These are phyloP conservation scores for Saccharomycopsis microspora DNA, from an alignment of 805 yeast genomes.

Conservation along the genomic window DNA sequence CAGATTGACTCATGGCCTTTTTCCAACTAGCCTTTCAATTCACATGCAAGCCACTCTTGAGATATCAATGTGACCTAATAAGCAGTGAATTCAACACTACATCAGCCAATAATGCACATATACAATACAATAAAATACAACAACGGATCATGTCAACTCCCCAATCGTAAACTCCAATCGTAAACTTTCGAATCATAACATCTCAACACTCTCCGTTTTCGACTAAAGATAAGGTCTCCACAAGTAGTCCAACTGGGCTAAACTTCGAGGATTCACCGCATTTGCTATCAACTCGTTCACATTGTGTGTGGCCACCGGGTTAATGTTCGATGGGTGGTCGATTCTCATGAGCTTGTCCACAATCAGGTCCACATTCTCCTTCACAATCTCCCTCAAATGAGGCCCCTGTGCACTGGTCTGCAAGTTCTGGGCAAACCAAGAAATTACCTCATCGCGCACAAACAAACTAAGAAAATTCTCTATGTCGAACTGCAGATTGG, in stretches of 20 bases:
- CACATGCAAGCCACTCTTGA: no score
- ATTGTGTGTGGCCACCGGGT: slow-evolving; percentile 71
- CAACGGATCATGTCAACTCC: no score
- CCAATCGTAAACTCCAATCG: no score
- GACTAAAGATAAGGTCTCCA: slow-evolving; percentile 87
- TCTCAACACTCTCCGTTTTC: no score
- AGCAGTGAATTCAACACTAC: no score
- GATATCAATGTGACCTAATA: no score
- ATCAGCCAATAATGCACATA: no score
- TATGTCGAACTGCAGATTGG: slow-evolving; percentile 86
- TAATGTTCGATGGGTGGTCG: slow-evolving; percentile 46
- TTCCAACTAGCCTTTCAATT: no score
- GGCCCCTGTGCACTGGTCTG: slow-evolving; percentile 73
- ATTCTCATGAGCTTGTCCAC: slow-evolving; percentile 69
- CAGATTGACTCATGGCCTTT: no score
- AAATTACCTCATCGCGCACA: slow-evolving; percentile 88
- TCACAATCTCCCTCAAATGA: slow-evolving; percentile 77
- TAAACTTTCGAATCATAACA: no score
- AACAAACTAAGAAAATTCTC: slow-evolving; percentile 87
- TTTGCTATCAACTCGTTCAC: slow-evolving; percentile 84
- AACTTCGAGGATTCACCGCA: slow-evolving; percentile 90
- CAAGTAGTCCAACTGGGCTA: slow-evolving; percentile 83
- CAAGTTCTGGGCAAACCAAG: slow-evolving; percentile 78
- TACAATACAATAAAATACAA: no score
- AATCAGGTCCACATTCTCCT: slow-evolving; percentile 77